These are phyloP conservation scores for Bipolaris bicolor DNA, from an alignment of 2,329 filamentous ascomycete genomes.

Conservation along the genomic window DNA sequence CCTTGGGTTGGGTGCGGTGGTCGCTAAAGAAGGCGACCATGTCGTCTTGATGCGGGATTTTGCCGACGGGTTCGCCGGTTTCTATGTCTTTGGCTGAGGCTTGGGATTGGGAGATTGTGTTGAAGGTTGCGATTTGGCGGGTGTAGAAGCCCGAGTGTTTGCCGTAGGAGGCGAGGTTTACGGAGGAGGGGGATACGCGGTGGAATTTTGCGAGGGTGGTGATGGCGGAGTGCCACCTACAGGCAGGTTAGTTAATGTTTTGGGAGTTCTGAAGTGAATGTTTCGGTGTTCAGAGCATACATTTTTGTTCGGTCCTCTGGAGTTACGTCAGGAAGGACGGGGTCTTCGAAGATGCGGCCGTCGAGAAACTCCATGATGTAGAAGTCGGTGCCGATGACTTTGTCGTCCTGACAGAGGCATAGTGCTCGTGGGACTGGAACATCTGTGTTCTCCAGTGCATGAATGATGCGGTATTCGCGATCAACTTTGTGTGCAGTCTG, in stretches of 20 bases:
- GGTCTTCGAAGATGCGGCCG: conserved; percentile 91
- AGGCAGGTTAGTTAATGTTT: conserved; percentile 2
- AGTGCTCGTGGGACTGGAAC: conserved; percentile 86
- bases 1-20: conserved; percentile 71
- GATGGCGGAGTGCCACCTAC: conserved; percentile 81
- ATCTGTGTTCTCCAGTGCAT: conserved; percentile 77
- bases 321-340: conserved; percentile 74
- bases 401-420: conserved; percentile 82
- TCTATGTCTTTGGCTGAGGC: conserved; percentile 77
- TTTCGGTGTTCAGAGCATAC: conserved; percentile 45
- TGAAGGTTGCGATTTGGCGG: conserved; percentile 84
- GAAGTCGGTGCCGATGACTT: conserved; percentile 85
- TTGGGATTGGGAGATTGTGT: conserved; percentile 78
- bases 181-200: conserved; percentile 67
- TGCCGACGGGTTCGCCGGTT: conserved; percentile 75
- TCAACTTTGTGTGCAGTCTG: conserved; percentile 94
- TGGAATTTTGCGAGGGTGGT: conserved; percentile 86
- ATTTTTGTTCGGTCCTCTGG: conserved; percentile 74
- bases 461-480: conserved; percentile 89
- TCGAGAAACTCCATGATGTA: conserved; percentile 98
- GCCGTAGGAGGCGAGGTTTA: conserved; percentile 77
- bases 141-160: conserved; percentile 78
- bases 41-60: conserved; percentile 81
- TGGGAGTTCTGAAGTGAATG: background rate
- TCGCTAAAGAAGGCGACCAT: conserved; percentile 80